Percentiles rank a stretch among this genome's conserved stretches.
Conservation (phyloP, 139 green algal species). For the Chlorokybus atmophyticus region DNA sequence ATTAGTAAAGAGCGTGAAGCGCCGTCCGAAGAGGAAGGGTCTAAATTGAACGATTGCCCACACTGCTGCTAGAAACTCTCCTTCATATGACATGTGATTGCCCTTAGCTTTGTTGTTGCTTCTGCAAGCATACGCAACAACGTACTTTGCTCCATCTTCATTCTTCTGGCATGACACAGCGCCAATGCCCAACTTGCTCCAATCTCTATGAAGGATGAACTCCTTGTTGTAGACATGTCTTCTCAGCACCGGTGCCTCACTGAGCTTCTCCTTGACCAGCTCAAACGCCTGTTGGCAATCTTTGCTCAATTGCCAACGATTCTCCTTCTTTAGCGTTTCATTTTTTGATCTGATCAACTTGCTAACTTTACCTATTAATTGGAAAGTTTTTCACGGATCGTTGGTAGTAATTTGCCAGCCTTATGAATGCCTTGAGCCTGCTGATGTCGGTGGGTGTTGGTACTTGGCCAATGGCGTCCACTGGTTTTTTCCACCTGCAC, state of each 20-base stretch:
- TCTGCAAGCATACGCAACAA: slow-evolving; percentile 1
- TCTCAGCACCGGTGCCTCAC: not conserved
- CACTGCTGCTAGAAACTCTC: slow-evolving; percentile 6
- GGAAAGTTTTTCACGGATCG: slow-evolving; percentile 28
- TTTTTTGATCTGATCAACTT: slow-evolving; percentile 15
- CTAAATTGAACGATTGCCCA: slow-evolving; percentile 9
- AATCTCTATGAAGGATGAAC: slow-evolving; percentile 5
- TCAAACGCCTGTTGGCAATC: slow-evolving; percentile 7
- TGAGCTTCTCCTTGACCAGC: slow-evolving; percentile 5
- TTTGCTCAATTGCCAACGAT: slow-evolving; percentile 5
- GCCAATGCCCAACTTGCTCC: not conserved
- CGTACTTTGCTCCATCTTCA: slow-evolving; percentile 5
- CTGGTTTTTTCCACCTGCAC: not conserved
- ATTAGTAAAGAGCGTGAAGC: slow-evolving; percentile 16
- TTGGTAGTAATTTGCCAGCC: slow-evolving; percentile 37
- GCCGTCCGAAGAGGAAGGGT: not conserved
- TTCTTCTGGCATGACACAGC: slow-evolving; percentile 1
- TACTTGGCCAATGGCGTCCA: not conserved
- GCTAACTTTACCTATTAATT: too few relatives aligned
- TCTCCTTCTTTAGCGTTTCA: slow-evolving; percentile 15
- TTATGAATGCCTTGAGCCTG: slow-evolving; percentile 8
- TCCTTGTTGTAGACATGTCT: not conserved
- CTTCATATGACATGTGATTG: slow-evolving; percentile 12
- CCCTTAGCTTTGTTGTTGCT: slow-evolving; percentile 9
- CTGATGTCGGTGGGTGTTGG: slow-evolving; percentile 1